Evolutionary conservation across 1,139 yeast species (phyloP), one percentile per base, ranked within the genome.

Genomic region (Debaryomyces sp.): DNA sequence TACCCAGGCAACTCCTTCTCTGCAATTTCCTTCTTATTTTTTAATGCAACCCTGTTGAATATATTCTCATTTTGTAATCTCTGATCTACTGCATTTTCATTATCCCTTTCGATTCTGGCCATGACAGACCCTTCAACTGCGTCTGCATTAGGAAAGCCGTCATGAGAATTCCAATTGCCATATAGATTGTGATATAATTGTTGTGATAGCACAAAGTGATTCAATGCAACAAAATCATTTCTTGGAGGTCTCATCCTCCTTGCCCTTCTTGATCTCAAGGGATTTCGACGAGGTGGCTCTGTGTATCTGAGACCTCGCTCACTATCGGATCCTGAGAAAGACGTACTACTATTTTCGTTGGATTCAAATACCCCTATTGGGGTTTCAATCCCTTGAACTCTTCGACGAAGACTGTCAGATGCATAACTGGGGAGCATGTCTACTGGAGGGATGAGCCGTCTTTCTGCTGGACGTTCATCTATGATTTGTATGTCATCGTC

Each of bases 61-160:
- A 53, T 53, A 34, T 67, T 64, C 50, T 75, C 80, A 37, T 57
- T 59, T 33, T 63, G 66, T 37, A 71, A 53, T 45, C 74, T 60
- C 34, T 63, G 56, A 50, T 75, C 77, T 40, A 75, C 46, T 6
- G 67, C 68, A 23, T 56, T 50, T 45, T 75, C 80, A 49, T 72
- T 73, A 43, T 75, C 79, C 27, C 73, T 62, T 52, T 73, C 79
- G 10, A 75, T 75, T 32, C 78, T 58, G 44, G 63, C 69, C 72
- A 76, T 66, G 12, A 76, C 73, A 2, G 72, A 62, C 41, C 59
- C 58, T 43, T 72, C 76, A 10, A 64, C 57, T 4, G 54, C 56
- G 22, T 54, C 56, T 6, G 47, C 39, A 21, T 38, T 29, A 27
- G 37, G 53, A 10, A 38, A 34, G 17, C 27, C 42, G 3, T 37